Conservation (phyloP, 2,329 filamentous ascomycete genomes). For the Ambrosiella xylebori region DNA sequence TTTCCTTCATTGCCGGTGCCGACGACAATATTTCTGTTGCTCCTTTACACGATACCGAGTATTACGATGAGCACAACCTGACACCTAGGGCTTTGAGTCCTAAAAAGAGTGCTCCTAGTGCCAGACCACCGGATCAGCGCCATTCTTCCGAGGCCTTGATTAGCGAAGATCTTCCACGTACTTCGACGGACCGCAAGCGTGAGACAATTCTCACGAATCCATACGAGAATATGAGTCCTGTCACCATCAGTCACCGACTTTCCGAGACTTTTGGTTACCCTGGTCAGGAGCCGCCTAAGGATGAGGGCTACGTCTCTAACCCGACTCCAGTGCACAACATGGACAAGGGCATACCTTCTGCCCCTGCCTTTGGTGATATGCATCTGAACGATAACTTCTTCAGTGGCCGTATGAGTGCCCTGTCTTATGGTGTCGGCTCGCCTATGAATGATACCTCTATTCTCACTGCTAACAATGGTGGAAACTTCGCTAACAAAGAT, state of each 20-base stretch:
- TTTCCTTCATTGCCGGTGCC: slow-evolving; percentile 11
- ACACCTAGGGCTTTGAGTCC: slow-evolving; percentile 26
- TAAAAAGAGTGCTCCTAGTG: slow-evolving; percentile 25
- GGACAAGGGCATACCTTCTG: slow-evolving; percentile 23
- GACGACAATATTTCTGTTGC: slow-evolving; percentile 10
- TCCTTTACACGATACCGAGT: slow-evolving; percentile 1
- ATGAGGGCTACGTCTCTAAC: slow-evolving; percentile 86
- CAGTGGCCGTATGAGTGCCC: slow-evolving; percentile 59
- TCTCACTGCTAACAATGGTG: slow-evolving; percentile 44
- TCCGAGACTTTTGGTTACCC: slow-evolving; percentile 30
- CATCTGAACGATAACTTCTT: slow-evolving; percentile 48
- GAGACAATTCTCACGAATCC: slow-evolving; percentile 51
- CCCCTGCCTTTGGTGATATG: slow-evolving; percentile 24
- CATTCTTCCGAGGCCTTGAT: neutral
- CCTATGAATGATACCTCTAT: slow-evolving; percentile 83
- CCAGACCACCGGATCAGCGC: neutral
- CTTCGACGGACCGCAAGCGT: slow-evolving; percentile 41
- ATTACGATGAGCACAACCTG: slow-evolving; percentile 22
- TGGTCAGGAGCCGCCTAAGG: slow-evolving; percentile 19
- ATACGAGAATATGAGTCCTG: slow-evolving; percentile 46
- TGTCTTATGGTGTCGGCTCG: slow-evolving; percentile 81
- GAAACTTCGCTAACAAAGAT: slow-evolving; percentile 87
- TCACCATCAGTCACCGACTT: slow-evolving; percentile 34
- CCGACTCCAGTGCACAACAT: slow-evolving; percentile 35
- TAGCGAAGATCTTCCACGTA: slow-evolving; percentile 23